Base-by-base conservation (phyloP, 495 filamentous ascomycete genomes). In the Parathielavia hyrcaniae region DNA sequence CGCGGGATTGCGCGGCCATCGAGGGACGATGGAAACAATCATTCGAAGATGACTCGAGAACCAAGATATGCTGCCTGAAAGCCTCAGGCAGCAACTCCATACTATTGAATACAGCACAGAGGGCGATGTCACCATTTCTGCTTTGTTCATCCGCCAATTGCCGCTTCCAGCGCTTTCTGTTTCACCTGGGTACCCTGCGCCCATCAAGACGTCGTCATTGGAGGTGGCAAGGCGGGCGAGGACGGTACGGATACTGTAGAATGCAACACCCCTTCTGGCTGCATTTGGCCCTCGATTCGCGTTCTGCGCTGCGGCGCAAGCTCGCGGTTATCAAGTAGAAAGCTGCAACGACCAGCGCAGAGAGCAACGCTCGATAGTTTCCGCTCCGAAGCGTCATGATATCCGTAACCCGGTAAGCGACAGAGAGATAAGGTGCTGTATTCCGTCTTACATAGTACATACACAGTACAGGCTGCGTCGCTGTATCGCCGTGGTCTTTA, bases 211-310 rank as follows among this genome's bases (percentile, higher is more conserved):
- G 10, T 30, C 41, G 4, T 55, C 30, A 55, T 55, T 55, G 53
- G 53, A n/a, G 20, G 36, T n/a, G n/a, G n/a, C n/a, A n/a, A n/a
- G n/a, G n/a, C 2, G 26, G 38, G 38, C 7, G 20, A 7, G 22
- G 8, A 13, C 19, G 35, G 34, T 17, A 38, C 9, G n/a, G n/a
- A n/a, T n/a, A n/a, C n/a, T n/a, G n/a, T n/a, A 30, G 26, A 6
- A 53, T 53, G 51, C 51, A 44, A 19, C 40, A 38, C 35, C 55
- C 47, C 26, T 50, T 58, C 58, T 50, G n/a, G 48, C 58, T 61
- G 64, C 64, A 64, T 64, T 46, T 22, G 40, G 41, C 52, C 32
- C 26, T 40, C 35, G 34, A 9, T 49, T 34, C 23, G 46, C 46
- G 23, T 52, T 19, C 44, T 57, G 48, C 49, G 41, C 22, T 43